These are phyloP conservation scores for Auricularia auricula-judae DNA, from an alignment of 768 basidiomycete genomes.

Conservation along the genomic window DNA sequence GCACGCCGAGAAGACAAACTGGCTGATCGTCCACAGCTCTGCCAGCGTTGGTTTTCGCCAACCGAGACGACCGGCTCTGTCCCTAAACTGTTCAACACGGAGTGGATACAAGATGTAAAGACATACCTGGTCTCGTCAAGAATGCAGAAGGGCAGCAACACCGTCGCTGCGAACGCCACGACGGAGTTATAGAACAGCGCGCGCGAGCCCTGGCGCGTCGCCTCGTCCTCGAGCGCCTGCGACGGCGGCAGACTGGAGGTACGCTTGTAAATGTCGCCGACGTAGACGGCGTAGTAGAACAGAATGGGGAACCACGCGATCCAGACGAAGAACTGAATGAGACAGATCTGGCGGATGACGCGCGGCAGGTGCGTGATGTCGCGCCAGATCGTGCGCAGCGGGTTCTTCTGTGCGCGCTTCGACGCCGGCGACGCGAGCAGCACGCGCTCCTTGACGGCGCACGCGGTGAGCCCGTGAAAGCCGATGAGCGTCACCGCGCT, in stretches of 20 bases:
- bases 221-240: not conserved
- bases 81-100: not conserved
- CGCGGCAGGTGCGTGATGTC: constrained; percentile 60
- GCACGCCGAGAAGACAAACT: constrained; percentile 58
- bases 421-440: constrained; percentile 34
- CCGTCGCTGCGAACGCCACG: constrained; percentile 53
- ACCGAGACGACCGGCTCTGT: not conserved
- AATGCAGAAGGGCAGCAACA: constrained; percentile 56
- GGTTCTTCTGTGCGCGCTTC: constrained; percentile 6
- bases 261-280: constrained; percentile 75
- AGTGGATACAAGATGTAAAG: not conserved
- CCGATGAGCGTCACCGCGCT: constrained; percentile 55
- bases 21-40: constrained; percentile 69
- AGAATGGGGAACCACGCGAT: constrained; percentile 89
- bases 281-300: constrained; percentile 80
- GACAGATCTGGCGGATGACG: constrained; percentile 67
- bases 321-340: constrained; percentile 80
- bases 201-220: constrained; percentile 41
- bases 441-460: constrained; percentile 59
- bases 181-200: constrained; percentile 73
- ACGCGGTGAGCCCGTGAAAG: not conserved
- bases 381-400: constrained; percentile 55
- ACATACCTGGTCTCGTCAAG: not conserved
- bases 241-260: constrained; percentile 19
- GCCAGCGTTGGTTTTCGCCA: constrained; percentile 25